Base-by-base conservation (phyloP, 129 eudicot species). In the Silybum marianum region DNA sequence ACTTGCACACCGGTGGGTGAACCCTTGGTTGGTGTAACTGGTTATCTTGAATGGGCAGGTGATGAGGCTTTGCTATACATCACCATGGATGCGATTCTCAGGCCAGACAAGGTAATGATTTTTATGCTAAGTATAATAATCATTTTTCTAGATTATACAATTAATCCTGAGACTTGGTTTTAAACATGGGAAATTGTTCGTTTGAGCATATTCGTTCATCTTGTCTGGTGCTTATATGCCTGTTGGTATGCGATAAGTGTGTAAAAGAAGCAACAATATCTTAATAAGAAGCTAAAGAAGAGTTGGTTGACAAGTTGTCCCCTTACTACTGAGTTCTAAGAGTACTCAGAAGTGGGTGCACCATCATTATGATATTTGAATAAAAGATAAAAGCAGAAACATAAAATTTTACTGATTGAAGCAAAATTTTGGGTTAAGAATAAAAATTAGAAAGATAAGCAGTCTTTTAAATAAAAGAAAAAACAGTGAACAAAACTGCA, bases 51-150 rank as follows among this genome's bases (percentile, higher is more conserved):
- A 84, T 95, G 99, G 99, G 99, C 93, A 24, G 97, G 99, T 77
- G 93, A 92, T 76, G 94, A 88, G 34, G 91, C 93, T 44, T 89
- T 95, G 86, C 74, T 90, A 67, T 95, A 95, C 85, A 73, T 86
- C 86, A 92, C 99, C 62, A 95, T 89, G 97, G 97, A 95, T 88
- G 96, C 85, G 78, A 92, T 90, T 68, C 94, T 92, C 74, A 88
- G 99, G 71, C 97, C 99, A 73, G 92, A 89, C 82, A 95, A 95
- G 92, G 98, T 94, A 85, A 40, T 75, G 5, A 9, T 71, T 73
- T 81, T 75, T 65, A 73, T 36, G 34, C 34, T 4, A 22, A 72
- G 18, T 2, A 3, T 42, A 54, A n/a, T 25, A 81, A 65, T 74
- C 39, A 7, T 42, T 38, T 21, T 40, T 74, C 78, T 74, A 16